Evolutionary conservation across 768 basidiomycete genomes (phyloP).

Genomic region (Tylopilus balloui): DNA sequence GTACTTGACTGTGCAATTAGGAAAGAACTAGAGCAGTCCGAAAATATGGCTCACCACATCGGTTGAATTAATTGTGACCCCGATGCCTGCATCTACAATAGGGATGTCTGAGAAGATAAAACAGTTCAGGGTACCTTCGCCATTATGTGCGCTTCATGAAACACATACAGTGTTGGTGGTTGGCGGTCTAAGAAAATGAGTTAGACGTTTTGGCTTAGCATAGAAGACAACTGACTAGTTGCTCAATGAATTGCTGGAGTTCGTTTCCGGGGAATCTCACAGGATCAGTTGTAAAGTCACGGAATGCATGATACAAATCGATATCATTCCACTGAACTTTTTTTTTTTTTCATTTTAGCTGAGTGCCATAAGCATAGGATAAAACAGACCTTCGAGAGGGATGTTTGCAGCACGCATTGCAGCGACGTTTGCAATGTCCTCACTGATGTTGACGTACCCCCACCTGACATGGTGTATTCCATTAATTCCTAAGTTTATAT

Average conservation of each 20-base stretch:
- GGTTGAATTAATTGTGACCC: conserved; percentile 51
- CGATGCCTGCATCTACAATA: conserved; percentile 63
- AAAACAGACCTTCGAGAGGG: conserved; percentile 62
- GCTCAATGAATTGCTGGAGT: conserved; percentile 48
- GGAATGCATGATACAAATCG: conserved; percentile 62
- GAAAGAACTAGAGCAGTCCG: neutral
- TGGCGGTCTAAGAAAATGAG: conserved; percentile 12
- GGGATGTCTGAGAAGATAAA: conserved; percentile 49
- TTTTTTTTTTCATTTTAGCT: conserved; percentile 19
- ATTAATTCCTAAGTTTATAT: neutral
- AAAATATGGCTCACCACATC: conserved; percentile 48
- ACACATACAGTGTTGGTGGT: conserved; percentile 30
- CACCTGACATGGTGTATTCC: conserved; percentile 24
- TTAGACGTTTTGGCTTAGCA: conserved; percentile 2
- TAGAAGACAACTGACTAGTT: conserved; percentile 43
- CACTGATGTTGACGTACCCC: conserved; percentile 50
- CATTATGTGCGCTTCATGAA: neutral
- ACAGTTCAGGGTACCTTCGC: neutral
- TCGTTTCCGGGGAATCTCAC: conserved; percentile 55
- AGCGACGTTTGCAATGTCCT: conserved; percentile 50
- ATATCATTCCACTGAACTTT: conserved; percentile 78
- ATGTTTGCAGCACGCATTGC: conserved; percentile 65
- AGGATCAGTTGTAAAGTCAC: conserved; percentile 69
- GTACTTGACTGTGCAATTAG: conserved; percentile 42
- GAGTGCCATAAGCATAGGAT: neutral